Conservation (phyloP, 179 eudicot species). For the Spinacia oleracea region DNA sequence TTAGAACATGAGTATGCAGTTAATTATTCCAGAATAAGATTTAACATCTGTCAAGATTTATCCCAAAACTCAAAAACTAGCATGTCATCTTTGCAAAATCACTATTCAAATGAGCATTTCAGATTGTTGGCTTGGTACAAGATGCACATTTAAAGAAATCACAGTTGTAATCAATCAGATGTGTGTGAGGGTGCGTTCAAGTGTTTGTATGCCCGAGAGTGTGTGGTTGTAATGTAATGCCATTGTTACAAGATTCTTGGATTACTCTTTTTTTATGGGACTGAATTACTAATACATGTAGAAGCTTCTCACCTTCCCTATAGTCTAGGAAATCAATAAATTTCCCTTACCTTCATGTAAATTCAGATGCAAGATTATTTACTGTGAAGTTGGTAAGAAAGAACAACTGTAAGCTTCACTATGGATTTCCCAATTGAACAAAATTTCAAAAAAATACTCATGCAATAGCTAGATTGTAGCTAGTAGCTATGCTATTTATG, state of each 20-base stretch:
- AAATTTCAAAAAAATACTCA: background rate
- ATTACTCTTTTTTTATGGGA: background rate
- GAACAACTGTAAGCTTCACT: too few species aligned
- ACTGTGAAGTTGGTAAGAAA: too few species aligned
- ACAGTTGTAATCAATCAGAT: background rate
- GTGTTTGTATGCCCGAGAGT: too few species aligned
- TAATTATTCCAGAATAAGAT: background rate
- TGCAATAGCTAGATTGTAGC: background rate
- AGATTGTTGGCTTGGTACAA: background rate
- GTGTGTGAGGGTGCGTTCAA: background rate
- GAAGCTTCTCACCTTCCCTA: background rate
- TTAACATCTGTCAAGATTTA: background rate
- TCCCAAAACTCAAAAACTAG: background rate
- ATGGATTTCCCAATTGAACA: too few species aligned
- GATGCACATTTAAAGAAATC: background rate
- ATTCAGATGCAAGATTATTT: background rate
- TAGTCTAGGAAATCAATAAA: background rate
- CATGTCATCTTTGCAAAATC: background rate
- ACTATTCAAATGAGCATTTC: background rate
- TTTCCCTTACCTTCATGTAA: background rate
- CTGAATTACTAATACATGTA: background rate
- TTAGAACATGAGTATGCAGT: background rate
- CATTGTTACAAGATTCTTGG: background rate
- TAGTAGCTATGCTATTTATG: background rate
- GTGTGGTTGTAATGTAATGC: background rate